Conservation (phyloP, 2,329 filamentous ascomycete genomes). For the Botrytis porri region DNA sequence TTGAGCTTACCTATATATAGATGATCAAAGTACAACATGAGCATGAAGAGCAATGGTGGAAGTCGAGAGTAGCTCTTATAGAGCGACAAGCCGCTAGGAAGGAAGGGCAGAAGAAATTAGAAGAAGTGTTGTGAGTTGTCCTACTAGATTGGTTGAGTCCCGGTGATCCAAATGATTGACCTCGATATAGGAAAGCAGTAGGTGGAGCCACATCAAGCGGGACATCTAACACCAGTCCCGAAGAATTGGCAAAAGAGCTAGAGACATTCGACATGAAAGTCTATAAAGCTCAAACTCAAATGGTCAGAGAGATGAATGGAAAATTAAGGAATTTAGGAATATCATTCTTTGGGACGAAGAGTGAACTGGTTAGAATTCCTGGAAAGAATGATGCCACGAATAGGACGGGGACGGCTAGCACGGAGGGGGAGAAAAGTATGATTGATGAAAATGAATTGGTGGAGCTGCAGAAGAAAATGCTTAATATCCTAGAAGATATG, state of each 20-base stretch:
- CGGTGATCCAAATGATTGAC: neutral
- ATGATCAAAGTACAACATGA: conserved; percentile 62
- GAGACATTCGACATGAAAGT: conserved; percentile 60
- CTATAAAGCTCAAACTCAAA: conserved; percentile 54
- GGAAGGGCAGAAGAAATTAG: conserved; percentile 52
- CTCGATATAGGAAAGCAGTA: conserved; percentile 42
- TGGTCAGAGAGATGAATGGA: conserved; percentile 55
- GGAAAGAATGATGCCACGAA: conserved; percentile 25
- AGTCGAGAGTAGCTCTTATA: conserved; percentile 49
- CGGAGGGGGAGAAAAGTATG: conserved; percentile 29
- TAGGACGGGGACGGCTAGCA: conserved; percentile 16
- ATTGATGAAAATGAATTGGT: conserved; percentile 44
- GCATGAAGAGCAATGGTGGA: conserved; percentile 61
- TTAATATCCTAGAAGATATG: conserved; percentile 50
- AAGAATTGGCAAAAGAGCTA: conserved; percentile 54
- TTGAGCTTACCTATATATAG: conserved; percentile 36
- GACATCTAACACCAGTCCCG: conserved; percentile 29
- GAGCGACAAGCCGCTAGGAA: conserved; percentile 49
- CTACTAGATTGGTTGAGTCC: neutral
- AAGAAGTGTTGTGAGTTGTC: conserved; percentile 51
- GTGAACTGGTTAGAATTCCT: conserved; percentile 42
- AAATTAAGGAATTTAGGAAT: conserved; percentile 57
- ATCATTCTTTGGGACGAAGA: conserved; percentile 56
- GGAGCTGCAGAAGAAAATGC: conserved; percentile 46
- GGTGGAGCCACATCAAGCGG: conserved; percentile 42